Base-by-base conservation (phyloP, 2,329 filamentous ascomycete species). In the Scytalidium lignicola region DNA sequence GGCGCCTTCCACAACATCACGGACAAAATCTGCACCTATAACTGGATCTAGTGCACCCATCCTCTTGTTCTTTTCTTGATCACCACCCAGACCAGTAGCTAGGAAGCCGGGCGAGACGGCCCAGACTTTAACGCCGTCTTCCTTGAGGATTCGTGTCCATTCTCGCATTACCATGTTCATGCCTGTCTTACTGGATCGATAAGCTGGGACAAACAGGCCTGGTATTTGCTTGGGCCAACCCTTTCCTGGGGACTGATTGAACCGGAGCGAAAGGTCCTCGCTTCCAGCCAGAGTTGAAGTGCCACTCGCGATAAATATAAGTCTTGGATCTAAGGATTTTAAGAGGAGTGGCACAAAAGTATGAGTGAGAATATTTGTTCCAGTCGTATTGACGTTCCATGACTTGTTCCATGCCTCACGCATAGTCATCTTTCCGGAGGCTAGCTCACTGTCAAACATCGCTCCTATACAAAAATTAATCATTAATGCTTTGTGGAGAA, bases 81-180 rank as follows among this genome's bases (percentile, higher is more conserved):
- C 50, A 7, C 64, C 69, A 2, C 67, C 71, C 1, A 79, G 53
- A 0, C 67, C 67, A 0, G 75, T 80, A 0, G 71, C 74, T 41
- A 79, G 55, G 43, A 71, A 68, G 0, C 76, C 77, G 0, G 75
- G 76, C 5, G 66, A 70, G n/a, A 79, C 59, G 23, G 59, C 58
- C 64, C 67, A 79, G 0, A 74, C 70, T 57, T 74, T 76, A 4
- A 79, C 73, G 0, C 74, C 74, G 40, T 80, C 76, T 1, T 68
- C 66, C 42, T 62, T 66, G 22, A 80, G 61, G 1, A 67, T 53
- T 29, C 68, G 64, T 22, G 59, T 44, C 69, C 69, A 75, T 50
- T 74, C 69, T 5, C 67, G 61, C 71, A 75, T 72, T 53, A 76
- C 50, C 73, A 76, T 76, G 52, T 75, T 76, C 48, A 76, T 55